Conservation (phyloP, 352 stramenopile genomes). For the Aphanomyces astaci region DNA sequence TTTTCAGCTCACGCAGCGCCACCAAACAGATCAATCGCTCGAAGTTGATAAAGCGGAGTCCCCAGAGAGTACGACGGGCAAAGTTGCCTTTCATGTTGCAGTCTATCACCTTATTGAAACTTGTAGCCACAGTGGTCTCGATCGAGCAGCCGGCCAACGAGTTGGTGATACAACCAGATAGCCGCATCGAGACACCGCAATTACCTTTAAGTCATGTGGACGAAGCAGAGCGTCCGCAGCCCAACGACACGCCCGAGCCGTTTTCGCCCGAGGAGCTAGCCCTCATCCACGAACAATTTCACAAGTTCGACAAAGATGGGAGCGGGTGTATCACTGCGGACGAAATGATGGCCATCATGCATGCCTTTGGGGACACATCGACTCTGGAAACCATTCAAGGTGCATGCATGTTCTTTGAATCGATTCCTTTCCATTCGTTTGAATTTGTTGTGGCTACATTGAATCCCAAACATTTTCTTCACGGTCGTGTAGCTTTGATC, state of each 20-base stretch:
- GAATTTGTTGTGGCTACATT: too few species aligned
- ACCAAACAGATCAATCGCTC: too few species aligned
- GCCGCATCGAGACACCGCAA: neutral
- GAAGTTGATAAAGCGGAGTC: too few species aligned
- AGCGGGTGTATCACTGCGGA: slow-evolving; percentile 54
- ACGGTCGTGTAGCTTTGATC: slow-evolving; percentile 48
- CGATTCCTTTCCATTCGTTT: too few species aligned
- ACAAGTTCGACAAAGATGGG: slow-evolving; percentile 43
- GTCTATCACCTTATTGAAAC: too few species aligned
- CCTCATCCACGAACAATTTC: slow-evolving; percentile 20
- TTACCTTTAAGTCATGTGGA: slow-evolving; percentile 17
- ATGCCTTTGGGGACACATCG: slow-evolving; percentile 46
- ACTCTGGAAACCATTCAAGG: slow-evolving; percentile 45
- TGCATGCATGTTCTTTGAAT: neutral
- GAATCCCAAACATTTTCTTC: too few species aligned
- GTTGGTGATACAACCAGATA: too few species aligned
- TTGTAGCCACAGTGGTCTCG: too few species aligned
- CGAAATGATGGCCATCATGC: slow-evolving; percentile 53
- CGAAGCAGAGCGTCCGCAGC: slow-evolving; percentile 23
- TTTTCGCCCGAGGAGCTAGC: slow-evolving; percentile 19
- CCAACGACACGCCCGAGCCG: slow-evolving; percentile 1
- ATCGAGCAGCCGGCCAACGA: too few species aligned
- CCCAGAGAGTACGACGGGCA: too few species aligned
- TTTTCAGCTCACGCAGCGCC: too few species aligned
- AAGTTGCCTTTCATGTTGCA: too few species aligned